Conservation (phyloP, 163 green algal species). For the Chlamydomonas reinhardtii region DNA sequence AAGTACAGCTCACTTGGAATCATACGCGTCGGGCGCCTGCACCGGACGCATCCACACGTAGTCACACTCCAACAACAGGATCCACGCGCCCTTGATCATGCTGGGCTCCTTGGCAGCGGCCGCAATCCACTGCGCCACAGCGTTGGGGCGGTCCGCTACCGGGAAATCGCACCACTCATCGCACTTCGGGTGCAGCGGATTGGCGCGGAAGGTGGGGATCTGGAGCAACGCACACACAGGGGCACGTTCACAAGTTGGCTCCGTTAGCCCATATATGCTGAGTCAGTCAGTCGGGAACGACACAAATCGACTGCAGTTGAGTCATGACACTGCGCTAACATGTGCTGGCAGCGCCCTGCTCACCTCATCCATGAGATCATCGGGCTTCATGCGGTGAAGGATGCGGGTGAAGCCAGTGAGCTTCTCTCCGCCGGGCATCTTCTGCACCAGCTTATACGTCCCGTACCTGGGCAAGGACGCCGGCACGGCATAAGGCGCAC, state of each 20-base stretch:
- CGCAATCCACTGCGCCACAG: slow-evolving; percentile 89
- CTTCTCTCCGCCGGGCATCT: slow-evolving; percentile 70
- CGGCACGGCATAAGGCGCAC: neutral
- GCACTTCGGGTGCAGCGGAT: slow-evolving; percentile 87
- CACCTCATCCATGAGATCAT: slow-evolving; percentile 84
- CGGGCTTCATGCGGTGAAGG: slow-evolving; percentile 88
- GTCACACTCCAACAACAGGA: slow-evolving; percentile 96
- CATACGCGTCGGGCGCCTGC: slow-evolving; percentile 39
- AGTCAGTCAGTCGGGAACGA: neutral
- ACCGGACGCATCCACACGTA: slow-evolving; percentile 94
- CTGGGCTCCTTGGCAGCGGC: slow-evolving; percentile 65
- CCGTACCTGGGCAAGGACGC: slow-evolving; percentile 58
- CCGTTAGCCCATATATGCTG: too few relatives aligned
- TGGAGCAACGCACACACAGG: slow-evolving; percentile 14
- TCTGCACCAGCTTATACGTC: slow-evolving; percentile 72
- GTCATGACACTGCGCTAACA: too few relatives aligned
- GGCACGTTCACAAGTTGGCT: too few relatives aligned
- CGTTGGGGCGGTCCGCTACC: slow-evolving; percentile 92
- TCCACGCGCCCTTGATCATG: slow-evolving; percentile 83
- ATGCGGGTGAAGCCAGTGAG: slow-evolving; percentile 93
- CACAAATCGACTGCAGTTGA: too few relatives aligned
- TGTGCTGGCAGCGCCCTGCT: too few relatives aligned
- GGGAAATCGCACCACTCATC: slow-evolving; percentile 96
- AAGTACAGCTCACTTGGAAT: neutral
- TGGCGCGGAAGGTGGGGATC: slow-evolving; percentile 72